Evolutionary conservation across 768 basidiomycete genomes (phyloP), one percentile per base, ranked within the genome.

Genomic region (Leucogyrophana mollusca): DNA sequence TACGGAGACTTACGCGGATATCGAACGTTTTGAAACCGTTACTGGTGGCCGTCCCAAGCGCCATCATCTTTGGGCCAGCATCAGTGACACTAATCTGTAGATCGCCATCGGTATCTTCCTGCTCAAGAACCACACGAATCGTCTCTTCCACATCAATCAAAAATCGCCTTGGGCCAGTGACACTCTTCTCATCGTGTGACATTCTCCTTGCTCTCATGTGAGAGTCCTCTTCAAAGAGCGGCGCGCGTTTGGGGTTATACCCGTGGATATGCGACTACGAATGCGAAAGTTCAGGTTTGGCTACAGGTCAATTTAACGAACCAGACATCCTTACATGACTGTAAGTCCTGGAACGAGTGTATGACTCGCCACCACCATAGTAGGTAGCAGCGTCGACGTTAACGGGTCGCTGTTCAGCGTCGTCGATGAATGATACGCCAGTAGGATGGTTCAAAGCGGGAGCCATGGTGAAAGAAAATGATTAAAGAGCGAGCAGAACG

Each of bases 11-110:
- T 64, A 92, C 90, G 36, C 95, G 78, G 52, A 98, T 92, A 68
- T 99, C 95, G 65, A 96, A 96, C 3, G 86, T 87, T 73, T 97
- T 97, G 83, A 91, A 94, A 14, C 94, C 95, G 67, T 99, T 99
- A 67, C 90, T 93, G 4, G 93, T 93, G 8, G 93, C 95, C 1
- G 95, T 99, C 14, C 95, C 95, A 45, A 99, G 77, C 0, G 94
- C 83, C 78, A 98, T 86, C 64, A 95, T 79, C 73, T 98, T 99
- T 10, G 94, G 94, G 3, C 96, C 94, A 49, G 93, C 91, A 62
- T 99, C 95, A 17, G 89, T 94, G 61, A 97, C 80, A 55, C 89
- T 93, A 62, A 98, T 97, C 67, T 95, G 93, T 62, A 95, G 93
- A 65, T 97, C 92, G 24, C 88, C 89, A 52, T 98, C 93, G 11